Evolutionary conservation across 2,329 filamentous ascomycete species (phyloP).

Genomic region (Sclerotinia subarctica): DNA sequence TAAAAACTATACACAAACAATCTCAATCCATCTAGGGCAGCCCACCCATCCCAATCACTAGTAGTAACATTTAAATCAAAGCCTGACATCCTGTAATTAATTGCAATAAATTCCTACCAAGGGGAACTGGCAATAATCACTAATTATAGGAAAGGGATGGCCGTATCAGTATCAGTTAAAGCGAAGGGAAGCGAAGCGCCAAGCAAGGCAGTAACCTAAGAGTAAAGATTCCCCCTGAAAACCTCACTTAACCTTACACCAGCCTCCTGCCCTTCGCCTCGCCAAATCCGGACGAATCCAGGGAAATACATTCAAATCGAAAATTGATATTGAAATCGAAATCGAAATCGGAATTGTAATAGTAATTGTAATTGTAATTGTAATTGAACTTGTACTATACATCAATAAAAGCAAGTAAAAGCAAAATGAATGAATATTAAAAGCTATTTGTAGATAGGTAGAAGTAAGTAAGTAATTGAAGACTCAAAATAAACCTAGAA

Average conservation of each 20-base stretch:
- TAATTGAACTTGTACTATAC: background rate
- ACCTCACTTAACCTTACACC: slow-evolving; percentile 2
- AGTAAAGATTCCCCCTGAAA: background rate
- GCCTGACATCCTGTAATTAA: background rate
- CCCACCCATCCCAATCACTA: no score
- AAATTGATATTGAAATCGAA: background rate
- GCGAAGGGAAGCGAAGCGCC: background rate
- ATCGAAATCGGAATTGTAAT: background rate
- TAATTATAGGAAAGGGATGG: background rate
- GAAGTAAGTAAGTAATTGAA: slow-evolving; percentile 1
- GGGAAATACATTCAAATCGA: background rate
- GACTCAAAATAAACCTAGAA: background rate
- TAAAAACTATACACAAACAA: no score
- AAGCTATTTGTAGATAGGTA: slow-evolving; percentile 18
- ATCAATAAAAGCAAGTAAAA: background rate
- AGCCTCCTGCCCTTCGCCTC: slow-evolving; percentile 11
- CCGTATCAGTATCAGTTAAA: background rate
- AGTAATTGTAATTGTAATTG: no score
- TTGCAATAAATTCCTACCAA: background rate
- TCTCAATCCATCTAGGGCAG: no score
- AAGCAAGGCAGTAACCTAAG: slow-evolving; percentile 16
- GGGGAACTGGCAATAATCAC: background rate
- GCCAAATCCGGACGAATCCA: slow-evolving; percentile 3
- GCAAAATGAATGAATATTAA: slow-evolving; percentile 15
- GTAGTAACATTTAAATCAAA: background rate